Evolutionary conservation across 139 green algal species (phyloP).

Genomic region (Chlamydomonas sphaeroides): DNA sequence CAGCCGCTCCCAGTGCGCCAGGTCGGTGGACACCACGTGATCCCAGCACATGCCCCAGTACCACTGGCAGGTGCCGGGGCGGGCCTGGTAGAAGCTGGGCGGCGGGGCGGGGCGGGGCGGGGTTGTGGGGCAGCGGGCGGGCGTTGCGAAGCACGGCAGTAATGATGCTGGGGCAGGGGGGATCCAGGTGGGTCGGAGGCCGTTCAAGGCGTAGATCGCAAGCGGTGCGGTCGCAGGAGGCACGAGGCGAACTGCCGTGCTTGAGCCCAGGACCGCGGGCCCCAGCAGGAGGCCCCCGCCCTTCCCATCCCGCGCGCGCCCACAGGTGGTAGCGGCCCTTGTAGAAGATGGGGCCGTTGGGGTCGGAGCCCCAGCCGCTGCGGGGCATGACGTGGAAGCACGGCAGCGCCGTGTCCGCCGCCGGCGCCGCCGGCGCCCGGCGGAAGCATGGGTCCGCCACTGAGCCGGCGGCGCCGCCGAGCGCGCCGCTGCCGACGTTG

Average conservation of each 20-base stretch:
- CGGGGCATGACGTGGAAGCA: conserved; percentile 67
- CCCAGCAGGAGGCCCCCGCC: conserved; percentile 73
- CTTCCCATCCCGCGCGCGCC: not conserved
- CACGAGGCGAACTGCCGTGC: no score
- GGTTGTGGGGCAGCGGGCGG: no score
- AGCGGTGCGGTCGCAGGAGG: no score
- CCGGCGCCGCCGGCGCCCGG: not conserved
- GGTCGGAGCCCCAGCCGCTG: conserved; percentile 78
- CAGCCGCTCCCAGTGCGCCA: conserved; percentile 81
- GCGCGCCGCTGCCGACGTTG: no score
- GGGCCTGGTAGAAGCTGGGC: conserved; percentile 72
- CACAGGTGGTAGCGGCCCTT: conserved; percentile 60
- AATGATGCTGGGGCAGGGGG: not conserved
- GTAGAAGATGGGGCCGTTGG: conserved; percentile 73
- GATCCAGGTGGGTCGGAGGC: no score
- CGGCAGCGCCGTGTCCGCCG: conserved; percentile 52
- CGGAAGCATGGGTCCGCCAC: no score
- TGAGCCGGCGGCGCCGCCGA: no score
- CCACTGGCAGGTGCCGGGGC: conserved; percentile 76
- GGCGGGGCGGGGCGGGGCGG: not conserved
- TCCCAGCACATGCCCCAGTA: conserved; percentile 88
- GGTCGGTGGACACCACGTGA: conserved; percentile 76
- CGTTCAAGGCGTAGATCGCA: no score
- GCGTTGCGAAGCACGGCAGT: no score
- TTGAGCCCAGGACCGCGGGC: no score